Evolutionary conservation across 2,329 filamentous ascomycete species (phyloP), one percentile per base, ranked within the genome.

Genomic region (Colletotrichum godetiae): DNA sequence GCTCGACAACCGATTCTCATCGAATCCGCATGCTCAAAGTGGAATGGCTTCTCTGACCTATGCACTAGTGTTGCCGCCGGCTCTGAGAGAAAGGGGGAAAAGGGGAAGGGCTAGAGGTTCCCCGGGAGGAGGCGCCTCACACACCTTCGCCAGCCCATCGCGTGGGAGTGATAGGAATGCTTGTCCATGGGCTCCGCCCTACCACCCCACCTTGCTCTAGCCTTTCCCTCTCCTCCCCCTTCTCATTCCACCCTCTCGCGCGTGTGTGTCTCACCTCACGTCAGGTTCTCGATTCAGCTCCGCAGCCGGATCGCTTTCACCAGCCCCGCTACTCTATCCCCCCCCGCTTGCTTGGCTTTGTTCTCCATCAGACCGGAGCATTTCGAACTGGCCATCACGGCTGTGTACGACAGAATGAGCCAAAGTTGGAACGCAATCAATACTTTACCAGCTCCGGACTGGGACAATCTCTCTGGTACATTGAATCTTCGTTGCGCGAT

Each of bases 261-360:
- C 53, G 63, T 62, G 22, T 72, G 29, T 72, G 68, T 72, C 68
- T 72, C 68, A 68, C 64, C 57, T 72, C 68, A 57, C 64, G n/a
- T 68, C 58, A 61, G 52, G 49, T 29, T 37, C 46, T 56, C 49
- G 66, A 55, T 60, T 46, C 59, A 73, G 53, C 59, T 69, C 53
- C 57, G 65, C 59, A 64, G 46, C 42, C 55, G 65, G 49, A 66
- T 69, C 33, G 58, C 58, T 27, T 59, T 55, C 53, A 42, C 49
- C 31, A 24, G 59, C 52, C 64, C 42, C 19, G 42, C 42, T 49
- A 49, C 15, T 22, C 33, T 53, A 19, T 33, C 53, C 29, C 42
- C 31, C 53, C 52, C 61, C 19, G 49, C 31, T 22, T 15, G 29
- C 24, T 24, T 22, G 52, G 13, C 55, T 66, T 61, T 37, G 49